Evolutionary conservation across 371 early-diverging fungal species (phyloP), one percentile per base, ranked within the genome.

Genomic region (Blyttiomyces sp.): DNA sequence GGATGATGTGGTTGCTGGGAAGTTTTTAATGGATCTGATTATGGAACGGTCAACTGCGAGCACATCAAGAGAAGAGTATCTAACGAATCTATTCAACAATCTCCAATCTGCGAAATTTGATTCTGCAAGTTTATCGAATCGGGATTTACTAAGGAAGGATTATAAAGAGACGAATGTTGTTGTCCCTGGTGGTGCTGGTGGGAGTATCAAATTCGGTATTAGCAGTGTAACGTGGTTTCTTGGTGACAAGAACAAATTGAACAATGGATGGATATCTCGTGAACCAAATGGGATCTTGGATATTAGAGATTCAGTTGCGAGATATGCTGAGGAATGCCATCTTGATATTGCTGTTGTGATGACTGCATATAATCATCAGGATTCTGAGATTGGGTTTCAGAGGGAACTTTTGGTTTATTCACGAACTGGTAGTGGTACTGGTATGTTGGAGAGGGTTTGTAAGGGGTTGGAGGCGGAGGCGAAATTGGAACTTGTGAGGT

Each of bases 61-160:
- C n/a, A n/a, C 27, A n/a, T n/a, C n/a, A n/a, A n/a, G n/a, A n/a
- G n/a, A n/a, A n/a, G n/a, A n/a, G n/a, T n/a, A n/a, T n/a, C n/a
- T n/a, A n/a, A n/a, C n/a, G n/a, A n/a, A n/a, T n/a, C 73, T 81
- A 49, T 87, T 75, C 51, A 49, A 71, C 7, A 57, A 57, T 0
- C 80, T 90, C 42, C 82, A 85, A 34, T 42, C 50, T 1, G 86
- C 85, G 17, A 86, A 86, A 45, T 69, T 66, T 9, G 74, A 79
- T 50, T 76, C 86, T 13, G 64, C 80, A 24, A 59, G 66, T 16
- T 76, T 89, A 31, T 61, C 79, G 2, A 70, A 57, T 19, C 62
- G 65, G 21, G 84, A 88, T 58, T 75, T 91, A 0, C 62, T 91
- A 35, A 71, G 86, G n/a, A 85, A 85, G 57, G 91, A 91, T 68